Evolutionary conservation across 331 rosid species (phyloP).

Genomic region (Arachis monticola): DNA sequence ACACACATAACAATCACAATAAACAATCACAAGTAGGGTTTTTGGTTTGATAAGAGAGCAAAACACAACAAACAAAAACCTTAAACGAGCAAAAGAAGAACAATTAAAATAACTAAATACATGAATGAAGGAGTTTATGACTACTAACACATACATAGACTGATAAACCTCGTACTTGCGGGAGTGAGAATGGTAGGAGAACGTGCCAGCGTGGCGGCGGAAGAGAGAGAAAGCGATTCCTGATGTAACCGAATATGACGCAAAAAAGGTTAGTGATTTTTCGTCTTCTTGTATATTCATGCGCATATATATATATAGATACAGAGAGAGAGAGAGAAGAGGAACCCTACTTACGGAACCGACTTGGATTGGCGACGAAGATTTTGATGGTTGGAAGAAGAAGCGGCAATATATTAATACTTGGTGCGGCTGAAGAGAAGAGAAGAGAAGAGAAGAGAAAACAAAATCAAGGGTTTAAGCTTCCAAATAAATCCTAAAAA

Average conservation of each 20-base stretch:
- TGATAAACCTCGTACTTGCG: conserved; percentile 1
- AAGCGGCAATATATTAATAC: neutral
- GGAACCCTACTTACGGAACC: neutral
- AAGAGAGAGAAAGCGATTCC: neutral
- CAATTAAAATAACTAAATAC: neutral
- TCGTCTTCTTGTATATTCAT: too few relatives aligned
- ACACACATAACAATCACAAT: neutral
- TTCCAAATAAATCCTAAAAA: neutral
- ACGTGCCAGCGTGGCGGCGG: neutral
- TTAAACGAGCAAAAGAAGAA: neutral
- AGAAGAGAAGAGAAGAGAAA: too few relatives aligned
- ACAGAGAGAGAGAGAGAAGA: neutral
- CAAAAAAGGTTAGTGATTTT: too few relatives aligned
- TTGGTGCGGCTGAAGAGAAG: conserved; percentile 5
- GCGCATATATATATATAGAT: neutral
- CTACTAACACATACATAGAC: conserved; percentile 1
- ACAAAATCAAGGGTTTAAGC: conserved; percentile 12
- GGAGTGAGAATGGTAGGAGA: neutral
- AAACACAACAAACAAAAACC: neutral
- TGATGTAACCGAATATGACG: neutral
- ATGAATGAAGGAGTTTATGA: neutral
- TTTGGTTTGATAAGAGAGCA: neutral
- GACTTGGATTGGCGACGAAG: neutral
- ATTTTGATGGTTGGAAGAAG: neutral
- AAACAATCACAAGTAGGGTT: neutral